Conservation (phyloP, 768 basidiomycete genomes). For the Pulveroboletus sp. region DNA sequence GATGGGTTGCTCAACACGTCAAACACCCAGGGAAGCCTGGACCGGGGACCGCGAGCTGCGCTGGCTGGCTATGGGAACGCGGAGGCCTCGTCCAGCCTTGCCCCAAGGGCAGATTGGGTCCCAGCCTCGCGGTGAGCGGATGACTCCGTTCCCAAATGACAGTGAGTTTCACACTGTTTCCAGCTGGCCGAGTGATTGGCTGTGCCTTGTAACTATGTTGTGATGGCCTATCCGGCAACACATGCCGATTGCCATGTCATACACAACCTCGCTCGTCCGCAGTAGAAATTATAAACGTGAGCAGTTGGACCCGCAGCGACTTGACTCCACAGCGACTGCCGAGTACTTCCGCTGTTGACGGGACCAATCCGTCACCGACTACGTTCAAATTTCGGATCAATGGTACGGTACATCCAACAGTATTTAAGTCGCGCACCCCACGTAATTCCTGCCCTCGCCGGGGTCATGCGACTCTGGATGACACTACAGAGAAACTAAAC, state of each 20-base stretch:
- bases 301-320: slow-evolving; percentile 1
- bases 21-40: slow-evolving; percentile 7
- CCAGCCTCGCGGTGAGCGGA: slow-evolving; percentile 12
- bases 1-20: slow-evolving; percentile 14
- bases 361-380: slow-evolving; percentile 17
- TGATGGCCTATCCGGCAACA: slow-evolving; percentile 23
- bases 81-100: slow-evolving; percentile 2
- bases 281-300: slow-evolving; percentile 15
- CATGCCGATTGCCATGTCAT: slow-evolving; percentile 21
- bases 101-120: background rate
- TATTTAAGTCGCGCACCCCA: slow-evolving; percentile 25
- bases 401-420: slow-evolving; percentile 22
- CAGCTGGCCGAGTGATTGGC: slow-evolving; percentile 15
- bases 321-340: slow-evolving; percentile 14
- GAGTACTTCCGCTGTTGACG: slow-evolving; percentile 26
- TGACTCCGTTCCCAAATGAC: slow-evolving; percentile 19
- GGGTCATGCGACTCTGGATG: slow-evolving; percentile 2
- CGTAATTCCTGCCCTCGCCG: slow-evolving; percentile 15
- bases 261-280: slow-evolving; percentile 13
- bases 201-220: slow-evolving; percentile 30
- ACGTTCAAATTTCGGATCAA: slow-evolving; percentile 31
- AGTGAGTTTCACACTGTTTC: slow-evolving; percentile 28
- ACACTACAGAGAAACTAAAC: background rate
- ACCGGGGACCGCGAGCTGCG: slow-evolving; percentile 6
- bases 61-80: slow-evolving; percentile 13